These are phyloP conservation scores for Colletotrichum godetiae DNA, from an alignment of 2,329 filamentous ascomycete genomes.

Conservation along the genomic window DNA sequence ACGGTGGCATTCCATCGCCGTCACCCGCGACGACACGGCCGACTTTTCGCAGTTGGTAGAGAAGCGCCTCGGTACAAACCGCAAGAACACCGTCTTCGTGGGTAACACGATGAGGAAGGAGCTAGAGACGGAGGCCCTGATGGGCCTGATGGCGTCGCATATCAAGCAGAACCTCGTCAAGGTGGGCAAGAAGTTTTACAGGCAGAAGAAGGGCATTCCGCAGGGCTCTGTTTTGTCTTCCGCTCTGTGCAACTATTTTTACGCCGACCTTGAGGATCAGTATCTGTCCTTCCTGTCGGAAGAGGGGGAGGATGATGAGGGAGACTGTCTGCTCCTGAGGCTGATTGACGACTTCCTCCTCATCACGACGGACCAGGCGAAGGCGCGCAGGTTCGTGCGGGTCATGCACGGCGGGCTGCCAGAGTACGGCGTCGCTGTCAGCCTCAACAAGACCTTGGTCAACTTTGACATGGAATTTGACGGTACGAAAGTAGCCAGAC, in stretches of 20 bases:
- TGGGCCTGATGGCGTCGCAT: constrained; percentile 81
- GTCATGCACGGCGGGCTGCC: constrained; percentile 84
- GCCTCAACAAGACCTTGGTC: constrained; percentile 80
- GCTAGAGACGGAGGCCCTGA: constrained; percentile 68
- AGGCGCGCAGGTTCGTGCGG: constrained; percentile 79
- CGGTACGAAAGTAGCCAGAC: constrained; percentile 61
- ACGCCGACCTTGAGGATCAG: constrained; percentile 83
- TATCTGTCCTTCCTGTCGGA: constrained; percentile 74
- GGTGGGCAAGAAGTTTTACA: constrained; percentile 88
- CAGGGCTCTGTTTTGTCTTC: constrained; percentile 92
- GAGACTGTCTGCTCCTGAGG: constrained; percentile 76
- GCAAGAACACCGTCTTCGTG: constrained; percentile 81
- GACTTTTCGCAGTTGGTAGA: constrained; percentile 60
- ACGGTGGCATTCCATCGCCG: constrained; percentile 66
- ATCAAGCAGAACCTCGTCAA: constrained; percentile 88
- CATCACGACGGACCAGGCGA: constrained; percentile 75
- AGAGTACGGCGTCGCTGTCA: constrained; percentile 84
- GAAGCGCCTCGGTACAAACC: constrained; percentile 50
- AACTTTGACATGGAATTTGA: constrained; percentile 80
- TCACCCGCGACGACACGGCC: constrained; percentile 51
- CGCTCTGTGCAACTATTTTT: constrained; percentile 94
- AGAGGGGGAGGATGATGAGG: constrained; percentile 40
- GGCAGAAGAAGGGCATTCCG: constrained; percentile 89
- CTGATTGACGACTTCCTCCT: constrained; percentile 95
- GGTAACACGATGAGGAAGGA: constrained; percentile 71